These are phyloP conservation scores for Malus orientalis DNA, from an alignment of 306 rosid genomes.

Conservation along the genomic window DNA sequence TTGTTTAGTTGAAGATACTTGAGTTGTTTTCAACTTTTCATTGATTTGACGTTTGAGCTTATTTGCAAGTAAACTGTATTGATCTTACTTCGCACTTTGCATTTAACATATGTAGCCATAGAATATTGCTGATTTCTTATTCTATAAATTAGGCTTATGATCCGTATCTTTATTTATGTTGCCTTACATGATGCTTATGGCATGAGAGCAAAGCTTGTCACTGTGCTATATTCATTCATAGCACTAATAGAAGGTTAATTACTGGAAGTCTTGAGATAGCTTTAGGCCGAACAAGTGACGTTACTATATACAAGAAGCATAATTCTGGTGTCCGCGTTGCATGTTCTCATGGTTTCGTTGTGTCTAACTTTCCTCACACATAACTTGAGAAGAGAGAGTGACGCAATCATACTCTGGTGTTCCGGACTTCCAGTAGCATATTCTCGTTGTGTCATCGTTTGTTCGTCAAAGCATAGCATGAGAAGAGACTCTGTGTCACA, in stretches of 20 bases:
- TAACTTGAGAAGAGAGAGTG: neutral
- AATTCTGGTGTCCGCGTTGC: neutral
- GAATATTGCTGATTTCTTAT: neutral
- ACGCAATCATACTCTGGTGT: neutral
- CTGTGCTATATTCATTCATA: neutral
- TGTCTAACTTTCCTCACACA: neutral
- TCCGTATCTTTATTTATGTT: neutral
- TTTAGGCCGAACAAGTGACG: neutral
- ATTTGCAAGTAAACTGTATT: neutral
- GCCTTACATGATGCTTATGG: neutral
- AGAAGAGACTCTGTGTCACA: too few relatives aligned
- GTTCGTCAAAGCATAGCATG: neutral
- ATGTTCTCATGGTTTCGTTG: neutral
- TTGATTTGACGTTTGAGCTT: neutral
- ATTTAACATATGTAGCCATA: neutral
- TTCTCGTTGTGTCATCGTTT: neutral
- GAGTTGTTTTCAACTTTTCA: too few relatives aligned
- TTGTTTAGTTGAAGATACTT: neutral
- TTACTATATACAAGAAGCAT: neutral
- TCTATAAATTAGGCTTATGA: neutral
- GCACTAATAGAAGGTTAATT: neutral
- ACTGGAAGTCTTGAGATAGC: neutral
- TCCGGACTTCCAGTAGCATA: neutral
- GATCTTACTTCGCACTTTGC: neutral
- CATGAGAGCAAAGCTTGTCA: neutral